These are phyloP conservation scores for Lachnellula occidentalis DNA, from an alignment of 2,329 filamentous ascomycete genomes.

Conservation along the genomic window DNA sequence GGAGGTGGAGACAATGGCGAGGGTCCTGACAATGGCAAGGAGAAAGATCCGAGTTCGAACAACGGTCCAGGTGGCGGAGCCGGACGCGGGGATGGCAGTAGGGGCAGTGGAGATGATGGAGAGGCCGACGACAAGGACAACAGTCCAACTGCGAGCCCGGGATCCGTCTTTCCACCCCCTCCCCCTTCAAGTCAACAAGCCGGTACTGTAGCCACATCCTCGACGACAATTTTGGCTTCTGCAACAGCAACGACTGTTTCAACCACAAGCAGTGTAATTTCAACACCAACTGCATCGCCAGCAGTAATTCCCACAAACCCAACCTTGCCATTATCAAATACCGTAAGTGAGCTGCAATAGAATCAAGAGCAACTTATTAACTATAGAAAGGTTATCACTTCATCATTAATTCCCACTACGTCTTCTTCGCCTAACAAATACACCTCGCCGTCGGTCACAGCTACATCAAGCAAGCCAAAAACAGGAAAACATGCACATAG, in stretches of 20 bases:
- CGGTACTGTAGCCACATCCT: background rate
- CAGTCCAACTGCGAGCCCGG: background rate
- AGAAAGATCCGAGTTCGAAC: background rate
- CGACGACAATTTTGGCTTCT: background rate
- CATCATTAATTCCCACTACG: constrained; percentile 12
- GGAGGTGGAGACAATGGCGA: background rate
- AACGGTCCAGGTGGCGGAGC: constrained; percentile 3
- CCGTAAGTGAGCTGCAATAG: background rate
- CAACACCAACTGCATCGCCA: constrained; percentile 7
- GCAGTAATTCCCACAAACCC: constrained; percentile 2
- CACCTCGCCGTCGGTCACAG: background rate
- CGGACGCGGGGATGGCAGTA: constrained; percentile 1
- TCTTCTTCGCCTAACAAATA: background rate
- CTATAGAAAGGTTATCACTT: constrained; percentile 5
- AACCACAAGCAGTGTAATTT: constrained; percentile 10
- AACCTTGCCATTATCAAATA: background rate
- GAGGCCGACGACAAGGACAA: background rate
- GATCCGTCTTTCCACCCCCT: no score
- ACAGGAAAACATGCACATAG: constrained; percentile 16
- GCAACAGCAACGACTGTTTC: constrained; percentile 1
- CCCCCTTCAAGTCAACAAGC: background rate
- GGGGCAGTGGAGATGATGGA: background rate
- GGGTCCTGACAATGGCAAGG: background rate
- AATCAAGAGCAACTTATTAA: constrained; percentile 1
- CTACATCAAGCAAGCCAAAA: constrained; percentile 9